A percentile compares a stretch with the other conserved stretches of the same genome.
Conservation (phyloP, 345 rosid species). For the Citrus medica region DNA sequence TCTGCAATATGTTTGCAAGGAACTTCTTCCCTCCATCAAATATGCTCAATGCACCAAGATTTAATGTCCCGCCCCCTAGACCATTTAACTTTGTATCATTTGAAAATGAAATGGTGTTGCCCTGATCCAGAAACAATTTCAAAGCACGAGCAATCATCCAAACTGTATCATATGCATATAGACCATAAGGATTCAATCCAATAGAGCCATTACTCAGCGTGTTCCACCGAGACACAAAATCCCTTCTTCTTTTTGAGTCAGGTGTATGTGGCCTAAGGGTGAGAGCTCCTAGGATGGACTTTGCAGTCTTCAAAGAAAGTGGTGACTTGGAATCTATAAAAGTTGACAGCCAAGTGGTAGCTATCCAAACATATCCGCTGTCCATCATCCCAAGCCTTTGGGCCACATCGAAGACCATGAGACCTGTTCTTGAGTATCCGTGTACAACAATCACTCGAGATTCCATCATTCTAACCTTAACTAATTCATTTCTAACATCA, state of each 20-base stretch:
- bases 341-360: conserved; percentile 74
- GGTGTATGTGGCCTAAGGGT: conserved; percentile 70
- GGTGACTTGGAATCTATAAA: conserved; percentile 58
- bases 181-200: conserved; percentile 70
- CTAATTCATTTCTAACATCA: conserved; percentile 41
- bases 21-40: conserved; percentile 69
- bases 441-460: conserved; percentile 68
- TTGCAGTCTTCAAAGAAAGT: conserved; percentile 23
- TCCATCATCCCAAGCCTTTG: conserved; percentile 75
- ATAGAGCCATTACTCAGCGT: conserved; percentile 63
- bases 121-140: conserved; percentile 57
- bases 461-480: conserved; percentile 65
- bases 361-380: conserved; percentile 85
- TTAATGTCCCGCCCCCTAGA: conserved; percentile 49
- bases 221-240: conserved; percentile 63
- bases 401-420: conserved; percentile 66
- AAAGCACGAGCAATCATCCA: conserved; percentile 86
- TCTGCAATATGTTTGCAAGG: conserved; percentile 47
- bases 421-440: conserved; percentile 52
- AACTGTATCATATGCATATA: conserved; percentile 88
- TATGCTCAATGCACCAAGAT: conserved; percentile 66
- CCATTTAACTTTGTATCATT: conserved; percentile 44
- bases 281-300: conserved; percentile 56
- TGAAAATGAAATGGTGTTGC: conserved; percentile 71
- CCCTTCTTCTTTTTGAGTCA: conserved; percentile 57